Evolutionary conservation across 2,329 filamentous ascomycete species (phyloP).

Genomic region (Neurospora crassa): DNA sequence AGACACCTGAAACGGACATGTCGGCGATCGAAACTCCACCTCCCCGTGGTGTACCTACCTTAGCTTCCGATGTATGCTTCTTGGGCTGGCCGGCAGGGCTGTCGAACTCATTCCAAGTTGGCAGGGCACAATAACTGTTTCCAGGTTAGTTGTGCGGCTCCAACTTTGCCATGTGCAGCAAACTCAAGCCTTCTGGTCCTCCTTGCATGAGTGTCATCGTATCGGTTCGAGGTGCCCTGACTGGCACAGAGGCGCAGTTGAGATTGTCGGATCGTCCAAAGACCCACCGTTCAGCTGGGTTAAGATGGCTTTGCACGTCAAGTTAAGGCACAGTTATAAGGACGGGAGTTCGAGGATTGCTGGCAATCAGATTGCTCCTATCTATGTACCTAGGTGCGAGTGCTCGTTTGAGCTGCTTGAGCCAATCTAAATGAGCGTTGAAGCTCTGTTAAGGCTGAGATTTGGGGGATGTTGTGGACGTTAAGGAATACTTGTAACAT

Average conservation of each 20-base stretch:
- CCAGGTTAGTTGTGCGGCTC: background rate
- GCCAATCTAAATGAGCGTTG: background rate
- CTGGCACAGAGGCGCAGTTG: background rate
- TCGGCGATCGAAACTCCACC: background rate
- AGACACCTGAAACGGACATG: background rate
- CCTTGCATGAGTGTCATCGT: background rate
- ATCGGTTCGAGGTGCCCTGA: background rate
- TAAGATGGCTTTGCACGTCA: background rate
- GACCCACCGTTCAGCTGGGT: background rate
- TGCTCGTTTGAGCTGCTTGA: background rate
- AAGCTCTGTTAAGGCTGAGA: background rate
- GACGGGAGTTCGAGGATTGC: background rate
- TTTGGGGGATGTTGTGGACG: background rate
- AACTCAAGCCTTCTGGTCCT: background rate
- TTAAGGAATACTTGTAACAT: background rate
- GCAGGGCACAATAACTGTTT: background rate
- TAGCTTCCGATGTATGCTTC: background rate
- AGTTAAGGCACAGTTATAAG: background rate
- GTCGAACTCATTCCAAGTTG: background rate
- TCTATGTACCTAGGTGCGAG: background rate
- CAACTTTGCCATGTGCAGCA: background rate
- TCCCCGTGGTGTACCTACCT: background rate
- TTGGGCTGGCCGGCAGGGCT: background rate
- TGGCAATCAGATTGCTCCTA: background rate
- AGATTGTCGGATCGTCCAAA: background rate